Evolutionary conservation across 257 asterid species (phyloP).

Genomic region (Solanum gandarillasii): DNA sequence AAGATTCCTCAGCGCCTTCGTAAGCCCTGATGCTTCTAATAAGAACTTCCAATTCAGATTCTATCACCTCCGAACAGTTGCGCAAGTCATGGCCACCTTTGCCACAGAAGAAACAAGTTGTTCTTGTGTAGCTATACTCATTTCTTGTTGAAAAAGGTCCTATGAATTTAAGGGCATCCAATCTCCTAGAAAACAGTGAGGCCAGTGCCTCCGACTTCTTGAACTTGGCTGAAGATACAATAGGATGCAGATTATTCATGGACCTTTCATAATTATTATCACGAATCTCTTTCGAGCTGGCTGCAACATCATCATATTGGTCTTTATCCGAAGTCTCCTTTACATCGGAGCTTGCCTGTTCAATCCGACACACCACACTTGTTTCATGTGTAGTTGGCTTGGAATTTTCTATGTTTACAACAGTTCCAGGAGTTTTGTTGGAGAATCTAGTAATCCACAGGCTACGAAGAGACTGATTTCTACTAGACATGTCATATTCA

Average conservation of each 20-base stretch:
- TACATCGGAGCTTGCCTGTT: slow-evolving; percentile 7
- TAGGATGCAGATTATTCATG: slow-evolving; percentile 3
- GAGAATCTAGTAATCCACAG: slow-evolving; percentile 64
- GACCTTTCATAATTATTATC: slow-evolving; percentile 8
- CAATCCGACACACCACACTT: slow-evolving; percentile 5
- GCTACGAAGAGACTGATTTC: slow-evolving; percentile 24
- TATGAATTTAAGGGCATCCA: slow-evolving; percentile 52
- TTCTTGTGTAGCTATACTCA: slow-evolving; percentile 3
- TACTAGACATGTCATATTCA: slow-evolving; percentile 18
- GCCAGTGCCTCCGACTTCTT: slow-evolving; percentile 44
- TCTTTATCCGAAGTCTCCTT: slow-evolving; percentile 1
- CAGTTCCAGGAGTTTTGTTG: slow-evolving; percentile 8
- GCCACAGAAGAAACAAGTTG: slow-evolving; percentile 53
- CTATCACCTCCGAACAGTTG: slow-evolving; percentile 29
- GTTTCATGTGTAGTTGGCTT: slow-evolving; percentile 9
- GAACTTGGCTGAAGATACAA: slow-evolving; percentile 7
- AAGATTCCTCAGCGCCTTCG: slow-evolving; percentile 21
- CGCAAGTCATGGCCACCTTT: slow-evolving; percentile 37
- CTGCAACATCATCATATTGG: slow-evolving; percentile 4
- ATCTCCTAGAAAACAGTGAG: slow-evolving; percentile 48
- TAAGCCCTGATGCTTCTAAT: slow-evolving; percentile 22
- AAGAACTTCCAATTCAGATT: slow-evolving; percentile 40
- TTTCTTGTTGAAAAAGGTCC: slow-evolving; percentile 15
- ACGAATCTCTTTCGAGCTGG: neutral
- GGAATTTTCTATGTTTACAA: slow-evolving; percentile 7